These are phyloP conservation scores for Cutaneotrichosporon cutaneum DNA, from an alignment of 1,284 basidiomycete species.

Conservation along the genomic window DNA sequence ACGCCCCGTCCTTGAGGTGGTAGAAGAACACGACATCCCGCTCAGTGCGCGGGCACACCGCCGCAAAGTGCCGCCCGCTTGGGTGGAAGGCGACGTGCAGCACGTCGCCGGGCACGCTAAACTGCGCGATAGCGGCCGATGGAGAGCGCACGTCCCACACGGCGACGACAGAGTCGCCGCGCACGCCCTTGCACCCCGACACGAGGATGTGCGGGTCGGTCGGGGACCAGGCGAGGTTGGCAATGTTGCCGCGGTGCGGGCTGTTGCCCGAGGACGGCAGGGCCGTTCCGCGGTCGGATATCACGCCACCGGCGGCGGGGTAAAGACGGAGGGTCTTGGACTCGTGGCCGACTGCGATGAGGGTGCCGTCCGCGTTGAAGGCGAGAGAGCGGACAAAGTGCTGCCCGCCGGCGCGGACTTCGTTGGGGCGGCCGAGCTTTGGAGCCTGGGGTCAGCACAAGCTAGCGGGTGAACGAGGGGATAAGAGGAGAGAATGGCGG, in stretches of 20 bases:
- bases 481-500: not conserved
- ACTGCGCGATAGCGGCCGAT: slow-evolving; percentile 20
- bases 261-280: slow-evolving; percentile 31
- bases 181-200: slow-evolving; percentile 39
- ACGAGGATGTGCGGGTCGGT: slow-evolving; percentile 39
- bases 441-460: slow-evolving; percentile 25
- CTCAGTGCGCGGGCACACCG: slow-evolving; percentile 32
- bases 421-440: slow-evolving; percentile 24
- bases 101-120: slow-evolving; percentile 38
- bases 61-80: slow-evolving; percentile 42
- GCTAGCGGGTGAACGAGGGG: too few species aligned
- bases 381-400: slow-evolving; percentile 31
- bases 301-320: slow-evolving; percentile 1
- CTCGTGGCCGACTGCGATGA: slow-evolving; percentile 35
- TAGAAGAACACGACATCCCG: slow-evolving; percentile 47
- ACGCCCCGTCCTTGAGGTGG: slow-evolving; percentile 30
- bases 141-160: slow-evolving; percentile 46
- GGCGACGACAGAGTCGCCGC: slow-evolving; percentile 28
- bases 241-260: slow-evolving; percentile 44
- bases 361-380: slow-evolving; percentile 34
- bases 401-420: slow-evolving; percentile 31
- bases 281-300: slow-evolving; percentile 18
- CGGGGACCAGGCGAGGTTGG: slow-evolving; percentile 44
- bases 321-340: slow-evolving; percentile 27
- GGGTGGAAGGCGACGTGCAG: slow-evolving; percentile 47